Evolutionary conservation across 164 flowering plant species (phyloP).

Genomic region (Stephania cephalantha): DNA sequence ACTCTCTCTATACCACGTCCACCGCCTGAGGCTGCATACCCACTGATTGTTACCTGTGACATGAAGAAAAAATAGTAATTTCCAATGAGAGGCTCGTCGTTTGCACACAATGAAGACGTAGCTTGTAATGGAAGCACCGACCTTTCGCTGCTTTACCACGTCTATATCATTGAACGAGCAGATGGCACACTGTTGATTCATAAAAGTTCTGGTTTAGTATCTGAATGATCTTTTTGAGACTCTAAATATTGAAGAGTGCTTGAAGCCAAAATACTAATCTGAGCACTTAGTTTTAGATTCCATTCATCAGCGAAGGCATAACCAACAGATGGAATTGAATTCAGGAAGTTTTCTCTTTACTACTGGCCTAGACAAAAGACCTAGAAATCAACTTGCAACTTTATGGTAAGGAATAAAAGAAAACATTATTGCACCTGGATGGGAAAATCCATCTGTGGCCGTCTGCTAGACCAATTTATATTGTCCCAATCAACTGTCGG

Average conservation of each 20-base stretch:
- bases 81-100: not conserved
- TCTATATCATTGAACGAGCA: constrained; percentile 81
- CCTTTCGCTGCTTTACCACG: constrained; percentile 71
- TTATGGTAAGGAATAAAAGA: not conserved
- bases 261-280: not conserved
- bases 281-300: not conserved
- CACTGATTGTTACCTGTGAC: constrained; percentile 59
- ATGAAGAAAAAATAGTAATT: constrained; percentile 1
- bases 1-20: constrained; percentile 97
- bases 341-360: not conserved
- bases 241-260: not conserved
- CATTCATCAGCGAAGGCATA: not conserved
- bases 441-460: constrained; percentile 95
- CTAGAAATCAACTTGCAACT: no score
- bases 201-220: not conserved
- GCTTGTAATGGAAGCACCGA: constrained; percentile 19
- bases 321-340: not conserved
- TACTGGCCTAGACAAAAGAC: no score
- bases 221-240: not conserved
- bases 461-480: constrained; percentile 80
- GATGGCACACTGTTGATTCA: constrained; percentile 61
- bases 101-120: not conserved
- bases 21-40: constrained; percentile 95
- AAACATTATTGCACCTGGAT: constrained; percentile 56
- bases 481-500: constrained; percentile 96